phyloP scores from a whole-genome alignment of 2,329 filamentous ascomycete species.

The Hypoxylon sp. region DNA sequence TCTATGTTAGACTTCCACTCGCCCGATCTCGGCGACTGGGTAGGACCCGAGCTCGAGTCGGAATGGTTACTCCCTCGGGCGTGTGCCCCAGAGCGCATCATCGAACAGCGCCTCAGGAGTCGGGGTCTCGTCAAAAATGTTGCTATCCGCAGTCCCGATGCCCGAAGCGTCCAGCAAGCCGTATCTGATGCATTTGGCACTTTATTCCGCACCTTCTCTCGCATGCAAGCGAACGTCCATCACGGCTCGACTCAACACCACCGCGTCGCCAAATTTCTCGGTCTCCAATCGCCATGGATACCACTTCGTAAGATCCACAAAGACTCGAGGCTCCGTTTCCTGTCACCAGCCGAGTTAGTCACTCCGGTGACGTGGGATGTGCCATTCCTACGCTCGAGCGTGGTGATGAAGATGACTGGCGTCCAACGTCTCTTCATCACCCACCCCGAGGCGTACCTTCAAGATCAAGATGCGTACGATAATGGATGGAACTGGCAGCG shows the following conservation, averaged over 20 bases:
- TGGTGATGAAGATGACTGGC: slow-evolving; percentile 77
- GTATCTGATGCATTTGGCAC: slow-evolving; percentile 72
- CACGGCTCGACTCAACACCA: slow-evolving; percentile 51
- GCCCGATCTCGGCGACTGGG: slow-evolving; percentile 62
- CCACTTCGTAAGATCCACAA: slow-evolving; percentile 81
- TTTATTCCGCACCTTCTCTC: slow-evolving; percentile 61
- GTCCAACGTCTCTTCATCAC: slow-evolving; percentile 79
- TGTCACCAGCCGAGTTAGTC: slow-evolving; percentile 77
- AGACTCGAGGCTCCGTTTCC: slow-evolving; percentile 76
- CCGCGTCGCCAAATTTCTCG: slow-evolving; percentile 63
- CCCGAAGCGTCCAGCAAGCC: slow-evolving; percentile 74
- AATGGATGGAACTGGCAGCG: slow-evolving; percentile 77
- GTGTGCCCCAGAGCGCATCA: slow-evolving; percentile 70
- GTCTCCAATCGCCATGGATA: slow-evolving; percentile 76
- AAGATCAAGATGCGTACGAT: slow-evolving; percentile 67
- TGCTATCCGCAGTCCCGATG: slow-evolving; percentile 70
- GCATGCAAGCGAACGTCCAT: slow-evolving; percentile 49
- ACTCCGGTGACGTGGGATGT: slow-evolving; percentile 78
- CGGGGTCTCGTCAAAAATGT: slow-evolving; percentile 77
- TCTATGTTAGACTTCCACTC: slow-evolving; percentile 61
- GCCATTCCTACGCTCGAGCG: slow-evolving; percentile 74
- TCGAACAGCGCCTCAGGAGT: slow-evolving; percentile 79
- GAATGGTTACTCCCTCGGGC: slow-evolving; percentile 77
- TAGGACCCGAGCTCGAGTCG: slow-evolving; percentile 58
- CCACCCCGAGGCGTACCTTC: slow-evolving; percentile 78